Conservation (phyloP, 495 filamentous ascomycete genomes). For the Neohortaea acidophila region DNA sequence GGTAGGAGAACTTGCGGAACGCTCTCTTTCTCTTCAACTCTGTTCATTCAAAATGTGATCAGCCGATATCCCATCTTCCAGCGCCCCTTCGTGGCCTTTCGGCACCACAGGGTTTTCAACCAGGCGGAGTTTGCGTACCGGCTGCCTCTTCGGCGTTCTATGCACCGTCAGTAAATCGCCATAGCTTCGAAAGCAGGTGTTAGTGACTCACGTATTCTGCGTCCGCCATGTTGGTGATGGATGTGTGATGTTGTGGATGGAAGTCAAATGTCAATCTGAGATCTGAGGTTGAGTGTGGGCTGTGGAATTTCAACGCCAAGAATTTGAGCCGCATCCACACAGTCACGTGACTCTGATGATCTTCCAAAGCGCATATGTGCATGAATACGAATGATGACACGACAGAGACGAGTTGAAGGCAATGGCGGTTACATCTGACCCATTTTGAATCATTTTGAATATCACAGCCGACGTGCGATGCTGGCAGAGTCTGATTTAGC, state of each 20-base stretch:
- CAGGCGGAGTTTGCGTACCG: constrained; percentile 38
- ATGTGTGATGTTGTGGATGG: constrained; percentile 3
- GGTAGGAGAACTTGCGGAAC: constrained; percentile 99
- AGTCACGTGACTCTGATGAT: no score
- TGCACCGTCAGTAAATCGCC: constrained; percentile 11
- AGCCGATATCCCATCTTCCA: constrained; percentile 27
- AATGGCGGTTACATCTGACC: no score
- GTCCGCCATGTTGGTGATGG: constrained; percentile 69
- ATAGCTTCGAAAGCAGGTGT: neutral
- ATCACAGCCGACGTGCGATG: no score
- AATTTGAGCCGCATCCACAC: no score
- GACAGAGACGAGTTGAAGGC: no score
- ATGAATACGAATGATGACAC: no score
- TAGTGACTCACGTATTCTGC: constrained; percentile 65
- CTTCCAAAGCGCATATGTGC: no score
- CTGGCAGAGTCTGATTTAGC: no score
- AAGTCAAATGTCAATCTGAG: no score
- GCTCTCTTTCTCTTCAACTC: constrained; percentile 98
- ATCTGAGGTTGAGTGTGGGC: no score
- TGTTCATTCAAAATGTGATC: constrained; percentile 28
- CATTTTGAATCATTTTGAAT: no score
- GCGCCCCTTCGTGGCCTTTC: constrained; percentile 22
- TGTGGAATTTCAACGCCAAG: no score
- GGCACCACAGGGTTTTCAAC: constrained; percentile 16
- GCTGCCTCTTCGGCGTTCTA: constrained; percentile 91